Evolutionary conservation across 2,329 filamentous ascomycete genomes (phyloP).

Genomic region (Alternaria viburni): DNA sequence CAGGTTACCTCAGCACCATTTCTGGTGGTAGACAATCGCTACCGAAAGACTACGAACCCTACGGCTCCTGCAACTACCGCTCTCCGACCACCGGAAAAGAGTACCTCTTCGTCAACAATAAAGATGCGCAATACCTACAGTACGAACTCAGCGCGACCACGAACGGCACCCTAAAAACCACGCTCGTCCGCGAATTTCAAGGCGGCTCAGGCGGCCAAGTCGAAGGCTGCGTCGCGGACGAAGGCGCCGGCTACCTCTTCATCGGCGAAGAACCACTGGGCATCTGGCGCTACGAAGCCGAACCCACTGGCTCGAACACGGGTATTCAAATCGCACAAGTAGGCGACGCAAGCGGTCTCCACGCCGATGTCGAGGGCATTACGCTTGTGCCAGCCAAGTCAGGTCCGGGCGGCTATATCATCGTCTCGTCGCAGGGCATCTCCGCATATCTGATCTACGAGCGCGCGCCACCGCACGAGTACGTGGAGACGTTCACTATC

Average conservation of each 20-base stretch:
- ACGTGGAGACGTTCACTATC: constrained; percentile 58
- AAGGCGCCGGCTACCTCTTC: constrained; percentile 59
- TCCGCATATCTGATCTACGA: constrained; percentile 61
- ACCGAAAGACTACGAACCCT: constrained; percentile 55
- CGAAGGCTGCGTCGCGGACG: constrained; percentile 61
- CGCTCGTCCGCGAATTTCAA: constrained; percentile 59
- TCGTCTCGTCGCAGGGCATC: constrained; percentile 61
- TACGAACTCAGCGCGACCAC: constrained; percentile 54
- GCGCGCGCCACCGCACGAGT: constrained; percentile 57
- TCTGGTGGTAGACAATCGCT: constrained; percentile 57
- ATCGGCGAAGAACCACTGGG: constrained; percentile 61
- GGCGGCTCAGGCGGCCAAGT: constrained; percentile 61
- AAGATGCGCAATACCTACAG: constrained; percentile 61
- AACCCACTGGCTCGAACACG: constrained; percentile 52
- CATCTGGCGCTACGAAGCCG: constrained; percentile 60
- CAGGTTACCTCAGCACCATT: constrained; percentile 54
- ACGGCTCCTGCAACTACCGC: constrained; percentile 60
- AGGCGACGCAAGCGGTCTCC: constrained; percentile 55
- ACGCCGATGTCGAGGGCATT: constrained; percentile 62
- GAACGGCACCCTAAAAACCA: constrained; percentile 53
- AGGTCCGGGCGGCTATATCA: constrained; percentile 55
- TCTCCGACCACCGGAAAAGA: constrained; percentile 57
- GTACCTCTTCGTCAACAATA: constrained; percentile 63
- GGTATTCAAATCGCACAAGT: constrained; percentile 50
- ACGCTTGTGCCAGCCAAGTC: constrained; percentile 57